These are phyloP conservation scores for Yarrowia sp. DNA, from an alignment of 805 yeast genomes.

Conservation along the genomic window DNA sequence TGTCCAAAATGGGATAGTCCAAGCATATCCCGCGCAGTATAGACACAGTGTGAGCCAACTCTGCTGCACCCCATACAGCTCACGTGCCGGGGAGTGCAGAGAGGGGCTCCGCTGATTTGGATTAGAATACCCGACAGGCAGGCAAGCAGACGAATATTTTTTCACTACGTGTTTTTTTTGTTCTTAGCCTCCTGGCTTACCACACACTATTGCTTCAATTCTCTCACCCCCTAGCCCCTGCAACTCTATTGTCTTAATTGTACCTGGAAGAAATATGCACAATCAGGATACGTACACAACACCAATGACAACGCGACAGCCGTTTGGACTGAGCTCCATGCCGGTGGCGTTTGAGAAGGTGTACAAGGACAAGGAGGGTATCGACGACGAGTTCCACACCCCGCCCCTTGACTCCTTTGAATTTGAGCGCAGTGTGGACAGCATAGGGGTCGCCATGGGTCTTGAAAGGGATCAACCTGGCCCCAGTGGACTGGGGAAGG, in stretches of 20 bases:
- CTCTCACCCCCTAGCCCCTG: conserved; percentile 24
- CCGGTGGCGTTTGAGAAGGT: conserved; percentile 26
- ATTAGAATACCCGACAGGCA: not conserved
- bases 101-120: not conserved
- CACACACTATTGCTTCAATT: not conserved
- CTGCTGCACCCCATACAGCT: conserved; percentile 21
- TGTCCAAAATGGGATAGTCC: too few relatives aligned
- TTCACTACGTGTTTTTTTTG: not conserved
- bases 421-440: conserved; percentile 22
- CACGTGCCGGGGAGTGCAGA: conserved; percentile 15
- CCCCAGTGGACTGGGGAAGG: not conserved
- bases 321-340: conserved; percentile 26
- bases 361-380: conserved; percentile 20
- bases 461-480: not conserved
- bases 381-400: conserved; percentile 20
- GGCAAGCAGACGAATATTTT: not conserved
- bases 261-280: conserved; percentile 17
- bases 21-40: not conserved
- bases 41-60: not conserved
- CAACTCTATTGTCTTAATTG: conserved; percentile 15
- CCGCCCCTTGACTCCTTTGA: conserved; percentile 16
- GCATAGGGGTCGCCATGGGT: conserved; percentile 21
- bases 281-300: conserved; percentile 17
- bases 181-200: not conserved
- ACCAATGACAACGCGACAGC: conserved; percentile 25